A percentile compares a stretch with the other conserved stretches of the same genome.
Evolutionary conservation across 2,329 filamentous ascomycete species (phyloP).

Genomic region (Bipolaris gigantea): DNA sequence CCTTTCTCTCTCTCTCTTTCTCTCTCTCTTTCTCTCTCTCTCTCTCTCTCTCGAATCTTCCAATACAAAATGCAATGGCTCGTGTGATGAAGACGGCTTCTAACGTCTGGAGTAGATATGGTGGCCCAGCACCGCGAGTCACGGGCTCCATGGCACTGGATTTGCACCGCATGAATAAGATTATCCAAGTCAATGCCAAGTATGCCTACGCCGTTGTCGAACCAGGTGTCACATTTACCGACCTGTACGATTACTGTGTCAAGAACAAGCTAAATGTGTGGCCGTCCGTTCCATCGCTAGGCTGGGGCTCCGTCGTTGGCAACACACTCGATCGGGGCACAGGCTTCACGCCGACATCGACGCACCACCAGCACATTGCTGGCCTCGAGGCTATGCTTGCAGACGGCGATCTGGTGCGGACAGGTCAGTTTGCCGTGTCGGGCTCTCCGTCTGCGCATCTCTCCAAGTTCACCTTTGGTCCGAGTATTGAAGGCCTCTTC

Average conservation of each 20-base stretch:
- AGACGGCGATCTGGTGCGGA: constrained; percentile 38
- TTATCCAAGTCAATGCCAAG: constrained; percentile 51
- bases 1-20: not conserved
- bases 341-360: constrained; percentile 47
- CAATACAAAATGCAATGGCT: too few relatives aligned
- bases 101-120: constrained; percentile 22
- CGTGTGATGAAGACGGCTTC: not conserved
- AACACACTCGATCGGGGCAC: constrained; percentile 49
- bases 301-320: constrained; percentile 42
- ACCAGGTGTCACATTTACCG: constrained; percentile 33
- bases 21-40: not conserved
- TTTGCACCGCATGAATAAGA: constrained; percentile 48
- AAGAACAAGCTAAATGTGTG: constrained; percentile 37
- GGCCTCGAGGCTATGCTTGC: constrained; percentile 45
- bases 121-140: constrained; percentile 39
- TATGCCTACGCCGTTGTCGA: constrained; percentile 53
- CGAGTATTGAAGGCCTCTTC: constrained; percentile 51
- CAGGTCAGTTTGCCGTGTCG: constrained; percentile 47
- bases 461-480: constrained; percentile 45
- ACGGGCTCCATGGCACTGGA: constrained; percentile 43
- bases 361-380: constrained; percentile 43
- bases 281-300: constrained; percentile 39
- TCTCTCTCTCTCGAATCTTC: too few relatives aligned
- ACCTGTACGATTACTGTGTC: constrained; percentile 39
- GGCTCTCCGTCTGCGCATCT: constrained; percentile 47